Evolutionary conservation across 305 asterid species (phyloP), one percentile per base, ranked within the genome.

Genomic region (Fraxinus dipetala): DNA sequence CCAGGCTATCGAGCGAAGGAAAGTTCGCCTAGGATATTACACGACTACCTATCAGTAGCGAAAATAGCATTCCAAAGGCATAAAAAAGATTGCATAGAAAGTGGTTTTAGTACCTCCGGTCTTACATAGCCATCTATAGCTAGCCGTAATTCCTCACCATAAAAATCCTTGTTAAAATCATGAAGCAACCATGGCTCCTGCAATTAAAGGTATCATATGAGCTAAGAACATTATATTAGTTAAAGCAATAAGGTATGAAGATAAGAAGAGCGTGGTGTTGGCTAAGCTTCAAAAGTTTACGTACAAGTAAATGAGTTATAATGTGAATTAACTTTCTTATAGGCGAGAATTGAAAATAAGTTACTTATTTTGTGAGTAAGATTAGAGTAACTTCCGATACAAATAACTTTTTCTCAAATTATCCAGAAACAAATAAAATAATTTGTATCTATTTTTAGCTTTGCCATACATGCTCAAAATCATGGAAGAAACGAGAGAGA

Each of bases 131-230:
- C 98, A 40, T 90, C 90, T 26, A 96, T 90, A 77, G 87, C 93
- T 76, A 96, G 97, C 56, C 88, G 94, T 82, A 96, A 84, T 85
- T 96, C 93, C 86, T 92, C 96, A 6, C 95, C 97, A 76, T 96
- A 94, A 84, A 96, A 93, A 83, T 93, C 97, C 85, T 91, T 92
- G 0, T 85, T 81, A 82, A 96, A 96, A 82, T 91, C 96, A 80
- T 94, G 97, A 84, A 93, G 99, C 92, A 96, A 79, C 99, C 98
- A 94, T 11, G 99, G 98, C 87, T 96, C 99, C 99, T 94, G 85
- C 79, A 78, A 83, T 81, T 51, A 80, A 81, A 4, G 5, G 75
- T 70, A 43, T 40, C 51, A 40, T 10, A 40, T 32, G 11, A 22
- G 59, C 5, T 80, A 45, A 84, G 83, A 85, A 86, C 26, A 34